phyloP scores from a whole-genome alignment of 2,329 filamentous ascomycete species.

The Sclerotiophoma versabilis region DNA sequence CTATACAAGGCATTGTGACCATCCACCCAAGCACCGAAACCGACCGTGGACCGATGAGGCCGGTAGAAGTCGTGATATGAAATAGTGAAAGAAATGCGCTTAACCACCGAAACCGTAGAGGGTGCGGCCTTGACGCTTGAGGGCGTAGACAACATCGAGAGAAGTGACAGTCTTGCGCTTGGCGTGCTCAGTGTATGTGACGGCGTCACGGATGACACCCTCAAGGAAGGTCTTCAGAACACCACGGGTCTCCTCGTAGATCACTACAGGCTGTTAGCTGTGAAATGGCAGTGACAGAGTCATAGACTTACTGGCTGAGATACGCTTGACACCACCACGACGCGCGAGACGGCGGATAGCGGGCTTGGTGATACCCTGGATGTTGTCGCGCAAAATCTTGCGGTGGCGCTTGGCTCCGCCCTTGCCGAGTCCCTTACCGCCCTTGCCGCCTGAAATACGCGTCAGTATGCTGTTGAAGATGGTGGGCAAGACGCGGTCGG shows the following conservation, averaged over 20 bases:
- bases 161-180: conserved; percentile 81
- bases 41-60: conserved; percentile 60
- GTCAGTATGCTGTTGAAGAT: conserved; percentile 38
- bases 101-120: conserved; percentile 92
- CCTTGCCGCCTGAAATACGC: conserved; percentile 57
- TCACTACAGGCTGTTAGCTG: conserved; percentile 60
- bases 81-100: conserved; percentile 48
- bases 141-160: conserved; percentile 69
- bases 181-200: conserved; percentile 81
- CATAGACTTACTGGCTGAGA: conserved; percentile 55
- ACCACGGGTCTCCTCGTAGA: conserved; percentile 80
- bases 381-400: conserved; percentile 64
- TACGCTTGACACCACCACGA: conserved; percentile 63
- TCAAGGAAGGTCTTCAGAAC: conserved; percentile 81
- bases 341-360: conserved; percentile 62
- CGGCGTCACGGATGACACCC: conserved; percentile 77
- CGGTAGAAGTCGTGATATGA: conserved; percentile 47
- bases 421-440: conserved; percentile 63
- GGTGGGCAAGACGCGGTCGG: conserved; percentile 48
- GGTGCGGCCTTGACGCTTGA: conserved; percentile 71
- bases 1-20: conserved; percentile 44
- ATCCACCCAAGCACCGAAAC: conserved; percentile 59
- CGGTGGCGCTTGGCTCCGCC: conserved; percentile 63
- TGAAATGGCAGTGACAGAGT: background rate
- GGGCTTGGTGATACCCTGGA: conserved; percentile 63